Base-by-base conservation (phyloP, 116 monocot species). In the Trichopus zeylanicus region DNA sequence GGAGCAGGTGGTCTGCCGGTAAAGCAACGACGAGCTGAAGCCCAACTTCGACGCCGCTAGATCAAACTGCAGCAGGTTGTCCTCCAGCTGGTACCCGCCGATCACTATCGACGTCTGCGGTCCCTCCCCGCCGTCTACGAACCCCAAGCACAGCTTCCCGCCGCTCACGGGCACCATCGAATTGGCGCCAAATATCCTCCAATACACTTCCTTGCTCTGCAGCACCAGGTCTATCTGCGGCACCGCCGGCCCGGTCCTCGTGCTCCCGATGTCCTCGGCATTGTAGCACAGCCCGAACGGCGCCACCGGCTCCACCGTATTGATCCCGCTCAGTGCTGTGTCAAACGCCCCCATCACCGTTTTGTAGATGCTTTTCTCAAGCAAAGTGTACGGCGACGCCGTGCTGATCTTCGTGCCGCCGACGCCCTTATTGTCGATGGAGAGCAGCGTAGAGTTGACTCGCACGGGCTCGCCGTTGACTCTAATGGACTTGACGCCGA, bases 391-490 rank as follows among this genome's bases (percentile, higher is more conserved):
- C 0, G 77, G 78, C 20, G 25, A 26, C 28, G 60, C 63, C 23
- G 84, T 81, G 67, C 75, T 81, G 39, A 84, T 66, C 67, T 83
- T 79, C 21, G 79, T 75, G 21, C 84, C 88, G 0, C 88, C 88
- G 27, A 51, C 20, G 31, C 84, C 84, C 3, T 82, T 61, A 25
- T 13, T 21, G 49, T 75, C 60, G 68, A 88, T 76, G 27, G 49
- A 27, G 26, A 84, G 71, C 31, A 77, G 55, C 3, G 68, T 33
- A 3, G 16, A 34, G 60, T 73, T 73, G 2, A 88, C 6, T 6
- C 67, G 29, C 21, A 88, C 55, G 0, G 26, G 31, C 18, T 68
- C 60, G 1, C 58, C 55, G 60, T 65, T 65, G 22, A 88, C 39
- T 51, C 48, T 46, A 65, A 88, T 80, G 24, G 65, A 69, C 30